Base-by-base conservation (phyloP, 2,329 filamentous ascomycete genomes). In the Arthrinium phaeospermum region DNA sequence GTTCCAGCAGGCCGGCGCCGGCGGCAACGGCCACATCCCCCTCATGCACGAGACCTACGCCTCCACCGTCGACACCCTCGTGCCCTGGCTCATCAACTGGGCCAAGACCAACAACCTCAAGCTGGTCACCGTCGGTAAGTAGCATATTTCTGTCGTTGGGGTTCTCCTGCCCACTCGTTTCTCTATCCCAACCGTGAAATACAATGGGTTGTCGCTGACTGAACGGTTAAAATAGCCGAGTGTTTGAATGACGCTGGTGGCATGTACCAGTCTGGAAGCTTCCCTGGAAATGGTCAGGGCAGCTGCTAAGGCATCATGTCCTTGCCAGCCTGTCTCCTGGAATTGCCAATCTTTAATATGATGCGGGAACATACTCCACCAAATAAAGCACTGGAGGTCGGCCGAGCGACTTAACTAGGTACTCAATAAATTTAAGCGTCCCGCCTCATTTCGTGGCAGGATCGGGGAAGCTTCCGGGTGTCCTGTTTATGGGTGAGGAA, bases 31-130 rank as follows among this genome's bases (percentile, higher is more conserved):
- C 19, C 89, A 89, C 78, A 87, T 92, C 72, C 84, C 86, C 34
- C 87, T 91, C 75, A 89, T 88, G 82, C 87, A 89, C 77, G 87
- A 89, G 83, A 86, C 85, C 1, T 88, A 89, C 74, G 78, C 83
- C 37, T 80, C 81, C 45, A 88, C 87, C 0, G 87, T 87, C 14
- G 81, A 83, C 30, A 83, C 83, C 5, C 79, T 89, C 37, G 87
- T 86, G 4, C 83, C 82, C 14, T 88, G 85, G 82, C 77, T 89
- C 73, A 83, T 88, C 72, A 82, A 85, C 77, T 88, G 86, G 86
- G 86, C 86, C 0, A 82, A 83, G 77, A 80, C 81, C 70, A 87
- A 87, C 72, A 83, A 83, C 70, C 77, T 88, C 10, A 80, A 83
- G 80, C 80, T 88, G 41, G 86, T 87, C 2, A 87, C 85, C 67